Base-by-base conservation (phyloP, 176 grass and related monocot genomes). In the Miscanthus lutarioriparius region DNA sequence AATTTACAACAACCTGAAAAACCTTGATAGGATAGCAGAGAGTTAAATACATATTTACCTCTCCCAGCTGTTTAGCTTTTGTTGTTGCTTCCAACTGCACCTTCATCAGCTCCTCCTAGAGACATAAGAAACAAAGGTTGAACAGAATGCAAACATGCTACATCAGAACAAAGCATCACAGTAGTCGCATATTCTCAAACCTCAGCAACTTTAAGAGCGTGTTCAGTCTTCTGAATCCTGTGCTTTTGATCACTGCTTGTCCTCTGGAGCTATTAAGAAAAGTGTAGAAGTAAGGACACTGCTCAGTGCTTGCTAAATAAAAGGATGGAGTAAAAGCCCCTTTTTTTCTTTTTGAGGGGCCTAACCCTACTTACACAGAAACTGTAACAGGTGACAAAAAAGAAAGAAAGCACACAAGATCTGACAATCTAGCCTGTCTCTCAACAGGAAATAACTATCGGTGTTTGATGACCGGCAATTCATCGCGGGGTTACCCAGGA, bases 161-260 rank as follows among this genome's bases (percentile, higher is more conserved):
- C 47, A 65, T 54, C 59, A 53, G 79, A 70, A 87, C 43, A 80
- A 27, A 53, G 20, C n/a, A 73, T 69, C 65, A 48, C 54, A 70
- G 11, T 53, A 72, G 20, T 77, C 7, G 6, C n/a, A 77, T 41
- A 67, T 67, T 69, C 75, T 65, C 83, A 93, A 74, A 99, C 93
- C 96, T 99, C 91, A 53, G 93, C 93, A 80, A 79, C 70, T 90
- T 92, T 85, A 92, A 94, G 96, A 81, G 91, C 93, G 53, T 43
- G 81, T 78, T 96, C 86, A n/a, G 88, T 96, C 89, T 99, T 99
- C 75, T 89, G 87, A 39, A 99, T 92, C 84, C 91, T 96, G 76
- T 43, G 82, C 63, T 89, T 96, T 85, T 96, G 96, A 30, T 92
- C 84, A 56, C 89, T 82, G 10, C 86, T 96, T 43, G 84, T 96